Percentiles rank a stretch among this genome's conserved stretches.
phyloP scores from a whole-genome alignment of 2,329 filamentous ascomycete genomes.

The Aspergillus persii region DNA sequence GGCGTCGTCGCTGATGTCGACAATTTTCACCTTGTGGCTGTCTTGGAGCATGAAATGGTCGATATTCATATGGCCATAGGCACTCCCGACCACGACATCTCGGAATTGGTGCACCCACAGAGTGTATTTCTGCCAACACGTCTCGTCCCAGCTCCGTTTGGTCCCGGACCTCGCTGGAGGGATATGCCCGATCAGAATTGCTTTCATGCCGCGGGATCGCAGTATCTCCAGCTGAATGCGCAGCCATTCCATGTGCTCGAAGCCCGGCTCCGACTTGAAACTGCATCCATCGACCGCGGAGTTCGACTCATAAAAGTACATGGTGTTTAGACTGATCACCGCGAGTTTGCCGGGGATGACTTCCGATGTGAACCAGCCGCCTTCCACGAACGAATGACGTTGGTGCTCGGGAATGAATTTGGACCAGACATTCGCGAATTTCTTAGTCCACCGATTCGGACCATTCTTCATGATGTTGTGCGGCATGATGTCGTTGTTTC shows the following conservation, averaged over 20 bases:
- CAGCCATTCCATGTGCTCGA: conserved; percentile 94
- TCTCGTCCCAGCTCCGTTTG: conserved; percentile 92
- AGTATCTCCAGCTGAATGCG: conserved; percentile 82
- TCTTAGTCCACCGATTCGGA: conserved; percentile 80
- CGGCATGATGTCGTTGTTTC: conserved; percentile 96
- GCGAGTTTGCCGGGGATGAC: conserved; percentile 82
- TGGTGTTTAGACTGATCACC: conserved; percentile 90
- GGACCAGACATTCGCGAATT: conserved; percentile 75
- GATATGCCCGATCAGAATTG: conserved; percentile 90
- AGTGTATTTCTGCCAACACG: conserved; percentile 96
- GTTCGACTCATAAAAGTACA: conserved; percentile 95
- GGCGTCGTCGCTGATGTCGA: conserved; percentile 30
- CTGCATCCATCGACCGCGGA: conserved; percentile 89
- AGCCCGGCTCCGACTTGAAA: conserved; percentile 76
- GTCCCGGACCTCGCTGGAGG: conserved; percentile 81
- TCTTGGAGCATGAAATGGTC: conserved; percentile 96
- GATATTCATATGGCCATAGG: conserved; percentile 98
- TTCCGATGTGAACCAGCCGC: conserved; percentile 93
- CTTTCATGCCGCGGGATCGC: conserved; percentile 83
- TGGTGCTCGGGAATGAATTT: conserved; percentile 90
- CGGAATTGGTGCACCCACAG: conserved; percentile 88
- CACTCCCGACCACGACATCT: conserved; percentile 74
- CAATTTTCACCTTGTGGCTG: conserved; percentile 69
- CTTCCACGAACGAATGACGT: conserved; percentile 83
- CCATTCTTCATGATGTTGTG: conserved; percentile 89